Evolutionary conservation across 768 basidiomycete species (phyloP).

Genomic region (Collybiopsis luxurians): DNA sequence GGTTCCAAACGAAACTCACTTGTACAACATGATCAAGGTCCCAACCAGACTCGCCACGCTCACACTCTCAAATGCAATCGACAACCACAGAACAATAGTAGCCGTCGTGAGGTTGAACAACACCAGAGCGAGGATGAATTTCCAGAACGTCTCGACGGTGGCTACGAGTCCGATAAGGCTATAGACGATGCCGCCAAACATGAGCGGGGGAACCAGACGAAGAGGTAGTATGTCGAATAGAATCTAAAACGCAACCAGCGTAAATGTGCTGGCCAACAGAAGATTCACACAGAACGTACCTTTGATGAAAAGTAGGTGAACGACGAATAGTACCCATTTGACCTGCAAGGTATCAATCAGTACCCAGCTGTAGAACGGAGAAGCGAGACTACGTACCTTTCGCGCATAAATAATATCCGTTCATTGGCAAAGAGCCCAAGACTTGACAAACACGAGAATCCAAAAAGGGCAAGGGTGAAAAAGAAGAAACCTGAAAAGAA

Average conservation of each 20-base stretch:
- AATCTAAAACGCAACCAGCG: too few species aligned
- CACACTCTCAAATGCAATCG: slow-evolving; percentile 82
- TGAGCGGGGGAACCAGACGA: slow-evolving; percentile 89
- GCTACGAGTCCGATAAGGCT: slow-evolving; percentile 94
- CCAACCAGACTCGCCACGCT: slow-evolving; percentile 93
- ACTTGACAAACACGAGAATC: slow-evolving; percentile 94
- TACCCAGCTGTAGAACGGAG: not conserved
- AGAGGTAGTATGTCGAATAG: slow-evolving; percentile 96
- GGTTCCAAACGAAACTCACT: slow-evolving; percentile 80
- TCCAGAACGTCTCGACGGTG: slow-evolving; percentile 90
- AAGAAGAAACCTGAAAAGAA: slow-evolving; percentile 77
- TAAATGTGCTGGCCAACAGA: too few species aligned
- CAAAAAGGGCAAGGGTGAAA: slow-evolving; percentile 95
- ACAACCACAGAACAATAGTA: slow-evolving; percentile 85
- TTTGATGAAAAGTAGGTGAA: slow-evolving; percentile 97
- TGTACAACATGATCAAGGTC: slow-evolving; percentile 96
- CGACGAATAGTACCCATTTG: slow-evolving; percentile 97
- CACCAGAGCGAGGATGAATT: slow-evolving; percentile 94
- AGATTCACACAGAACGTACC: slow-evolving; percentile 33
- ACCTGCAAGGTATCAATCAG: slow-evolving; percentile 41
- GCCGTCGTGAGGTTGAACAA: slow-evolving; percentile 97
- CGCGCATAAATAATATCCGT: slow-evolving; percentile 96
- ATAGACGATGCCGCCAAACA: slow-evolving; percentile 96
- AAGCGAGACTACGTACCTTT: slow-evolving; percentile 54
- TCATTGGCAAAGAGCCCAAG: slow-evolving; percentile 94